These are phyloP conservation scores for Rhizophagus sp. DNA, from an alignment of 192 early-diverging fungal genomes.

Conservation along the genomic window DNA sequence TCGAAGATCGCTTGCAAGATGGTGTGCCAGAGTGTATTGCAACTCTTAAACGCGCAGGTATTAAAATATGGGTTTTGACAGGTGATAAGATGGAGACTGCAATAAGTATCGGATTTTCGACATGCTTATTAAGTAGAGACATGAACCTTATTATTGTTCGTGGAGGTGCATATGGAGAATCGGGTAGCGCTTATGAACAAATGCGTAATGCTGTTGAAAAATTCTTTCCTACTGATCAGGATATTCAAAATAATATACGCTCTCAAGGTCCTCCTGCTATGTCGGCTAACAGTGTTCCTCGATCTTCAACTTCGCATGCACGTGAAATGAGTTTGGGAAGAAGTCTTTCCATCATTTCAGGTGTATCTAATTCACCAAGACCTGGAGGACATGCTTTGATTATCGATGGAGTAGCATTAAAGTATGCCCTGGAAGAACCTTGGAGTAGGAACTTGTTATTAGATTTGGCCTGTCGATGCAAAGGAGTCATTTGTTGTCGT, in stretches of 20 bases:
- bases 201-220: constrained; percentile 45
- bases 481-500: constrained; percentile 73
- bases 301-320: constrained; percentile 9
- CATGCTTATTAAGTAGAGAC: constrained; percentile 61
- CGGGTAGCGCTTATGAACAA: constrained; percentile 54
- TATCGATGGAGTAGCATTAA: constrained; percentile 71
- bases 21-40: constrained; percentile 75
- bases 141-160: constrained; percentile 64
- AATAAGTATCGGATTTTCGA: constrained; percentile 78
- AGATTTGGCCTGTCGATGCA: constrained; percentile 57
- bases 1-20: constrained; percentile 79
- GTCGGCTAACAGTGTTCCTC: not conserved
- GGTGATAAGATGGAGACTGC: constrained; percentile 83
- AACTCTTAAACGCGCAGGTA: constrained; percentile 60
- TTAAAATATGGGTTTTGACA: constrained; percentile 82
- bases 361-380: not conserved
- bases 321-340: constrained; percentile 22
- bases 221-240: constrained; percentile 33
- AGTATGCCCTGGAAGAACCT: constrained; percentile 51
- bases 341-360: constrained; percentile 12
- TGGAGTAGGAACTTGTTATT: constrained; percentile 49
- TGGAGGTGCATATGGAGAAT: constrained; percentile 41
- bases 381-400: constrained; percentile 51
- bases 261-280: constrained; percentile 12
- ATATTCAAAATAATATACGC: constrained; percentile 17